Conservation (phyloP, 495 filamentous ascomycete genomes). For the Podospora pseudocomata region DNA sequence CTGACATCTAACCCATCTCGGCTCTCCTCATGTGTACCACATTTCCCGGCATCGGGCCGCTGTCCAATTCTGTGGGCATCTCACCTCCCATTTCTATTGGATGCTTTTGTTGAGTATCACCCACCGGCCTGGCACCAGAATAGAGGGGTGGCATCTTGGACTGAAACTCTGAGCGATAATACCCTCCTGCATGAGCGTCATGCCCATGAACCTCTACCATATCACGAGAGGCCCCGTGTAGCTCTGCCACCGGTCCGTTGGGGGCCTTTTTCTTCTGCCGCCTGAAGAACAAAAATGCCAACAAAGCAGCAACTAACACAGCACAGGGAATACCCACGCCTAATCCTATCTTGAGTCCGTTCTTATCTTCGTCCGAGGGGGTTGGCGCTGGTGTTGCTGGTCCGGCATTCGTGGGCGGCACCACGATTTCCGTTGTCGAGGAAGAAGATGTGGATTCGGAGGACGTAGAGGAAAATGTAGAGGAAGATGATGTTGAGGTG, state of each 20-base stretch:
- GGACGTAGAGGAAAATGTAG: neutral
- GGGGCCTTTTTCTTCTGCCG: neutral
- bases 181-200: neutral
- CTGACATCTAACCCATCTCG: neutral
- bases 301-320: neutral
- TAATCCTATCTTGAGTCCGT: constrained; percentile 20
- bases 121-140: neutral
- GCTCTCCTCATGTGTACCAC: neutral
- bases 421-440: neutral
- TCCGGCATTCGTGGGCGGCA: neutral
- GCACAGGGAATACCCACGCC: constrained; percentile 20
- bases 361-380: neutral
- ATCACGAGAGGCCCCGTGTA: neutral
- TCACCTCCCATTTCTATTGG: neutral
- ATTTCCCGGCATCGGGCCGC: neutral
- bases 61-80: neutral
- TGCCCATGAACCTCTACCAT: neutral
- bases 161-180: neutral
- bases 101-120: neutral
- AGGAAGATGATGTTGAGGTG: neutral
- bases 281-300: constrained; percentile 12
- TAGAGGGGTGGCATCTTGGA: neutral
- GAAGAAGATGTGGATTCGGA: neutral
- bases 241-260: neutral
- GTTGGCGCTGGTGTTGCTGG: neutral